Evolutionary conservation across 2,329 filamentous ascomycete species (phyloP).

Genomic region (Botryotinia convoluta): DNA sequence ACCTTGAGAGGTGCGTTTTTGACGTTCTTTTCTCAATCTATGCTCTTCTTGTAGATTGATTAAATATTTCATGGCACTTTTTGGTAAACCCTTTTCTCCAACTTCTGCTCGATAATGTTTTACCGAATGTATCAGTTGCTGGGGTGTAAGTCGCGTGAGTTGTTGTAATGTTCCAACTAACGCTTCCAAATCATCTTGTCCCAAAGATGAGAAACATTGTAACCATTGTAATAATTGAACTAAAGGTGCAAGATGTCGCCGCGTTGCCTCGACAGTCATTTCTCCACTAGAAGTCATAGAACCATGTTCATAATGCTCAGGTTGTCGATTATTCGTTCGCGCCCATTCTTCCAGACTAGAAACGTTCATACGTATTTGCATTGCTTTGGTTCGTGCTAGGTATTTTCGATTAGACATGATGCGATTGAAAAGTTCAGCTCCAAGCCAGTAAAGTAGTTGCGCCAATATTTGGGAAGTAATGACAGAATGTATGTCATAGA

Average conservation of each 20-base stretch:
- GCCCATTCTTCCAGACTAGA: slow-evolving; percentile 96
- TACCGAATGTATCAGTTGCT: slow-evolving; percentile 87
- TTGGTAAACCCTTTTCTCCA: slow-evolving; percentile 86
- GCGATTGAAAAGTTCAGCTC: slow-evolving; percentile 93
- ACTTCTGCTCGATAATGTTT: slow-evolving; percentile 94
- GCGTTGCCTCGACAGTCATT: slow-evolving; percentile 77
- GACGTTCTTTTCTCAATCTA: slow-evolving; percentile 55
- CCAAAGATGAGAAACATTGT: slow-evolving; percentile 93
- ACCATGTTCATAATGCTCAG: slow-evolving; percentile 92
- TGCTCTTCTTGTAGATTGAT: slow-evolving; percentile 75
- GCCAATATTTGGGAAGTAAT: slow-evolving; percentile 89
- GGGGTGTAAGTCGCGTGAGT: slow-evolving; percentile 76
- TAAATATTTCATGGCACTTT: slow-evolving; percentile 85
- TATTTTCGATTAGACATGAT: slow-evolving; percentile 97
- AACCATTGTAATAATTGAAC: slow-evolving; percentile 96
- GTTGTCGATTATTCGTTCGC: slow-evolving; percentile 84
- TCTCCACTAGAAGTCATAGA: slow-evolving; percentile 84
- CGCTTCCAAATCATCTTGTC: slow-evolving; percentile 79
- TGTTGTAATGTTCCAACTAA: slow-evolving; percentile 87
- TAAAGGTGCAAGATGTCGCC: slow-evolving; percentile 81
- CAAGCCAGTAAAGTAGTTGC: slow-evolving; percentile 93
- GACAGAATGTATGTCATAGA: slow-evolving; percentile 98
- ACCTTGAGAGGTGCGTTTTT: slow-evolving; percentile 46
- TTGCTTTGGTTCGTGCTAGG: slow-evolving; percentile 91
- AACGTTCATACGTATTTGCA: slow-evolving; percentile 99